Conservation (phyloP, 2,329 filamentous ascomycete species). For the Xylaria arbuscula region DNA sequence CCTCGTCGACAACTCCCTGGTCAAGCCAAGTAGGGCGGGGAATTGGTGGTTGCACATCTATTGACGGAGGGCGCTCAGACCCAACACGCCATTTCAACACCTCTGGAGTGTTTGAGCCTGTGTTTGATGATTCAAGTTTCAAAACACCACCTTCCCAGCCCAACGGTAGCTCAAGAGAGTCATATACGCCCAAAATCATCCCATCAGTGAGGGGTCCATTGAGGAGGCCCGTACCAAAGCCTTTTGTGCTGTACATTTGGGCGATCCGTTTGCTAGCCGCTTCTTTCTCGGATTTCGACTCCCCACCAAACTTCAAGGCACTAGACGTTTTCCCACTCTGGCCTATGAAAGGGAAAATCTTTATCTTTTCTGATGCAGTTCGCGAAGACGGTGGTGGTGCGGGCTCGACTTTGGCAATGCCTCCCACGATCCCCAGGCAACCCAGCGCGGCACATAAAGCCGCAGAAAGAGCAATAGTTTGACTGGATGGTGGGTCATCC, state of each 20-base stretch:
- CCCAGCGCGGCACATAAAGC: slow-evolving; percentile 79
- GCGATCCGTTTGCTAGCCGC: slow-evolving; percentile 78
- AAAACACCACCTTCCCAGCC: slow-evolving; percentile 88
- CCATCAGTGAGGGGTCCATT: slow-evolving; percentile 91
- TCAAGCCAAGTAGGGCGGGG: slow-evolving; percentile 69
- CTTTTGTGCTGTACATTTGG: slow-evolving; percentile 73
- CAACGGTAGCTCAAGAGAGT: slow-evolving; percentile 63
- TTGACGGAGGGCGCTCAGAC: slow-evolving; percentile 75
- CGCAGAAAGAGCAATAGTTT: slow-evolving; percentile 82
- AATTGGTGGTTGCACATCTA: slow-evolving; percentile 82
- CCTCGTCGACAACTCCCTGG: slow-evolving; percentile 60
- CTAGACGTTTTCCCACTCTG: slow-evolving; percentile 66
- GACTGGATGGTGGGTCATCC: slow-evolving; percentile 87
- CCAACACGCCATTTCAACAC: slow-evolving; percentile 77
- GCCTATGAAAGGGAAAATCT: slow-evolving; percentile 81
- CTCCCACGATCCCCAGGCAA: slow-evolving; percentile 79
- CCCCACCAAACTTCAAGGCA: slow-evolving; percentile 86
- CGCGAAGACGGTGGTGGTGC: slow-evolving; percentile 78
- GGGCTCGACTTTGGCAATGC: slow-evolving; percentile 86
- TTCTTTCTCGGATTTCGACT: slow-evolving; percentile 84
- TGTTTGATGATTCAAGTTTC: slow-evolving; percentile 52
- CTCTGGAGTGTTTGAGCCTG: slow-evolving; percentile 72
- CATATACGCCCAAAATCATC: slow-evolving; percentile 73
- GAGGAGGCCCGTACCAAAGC: slow-evolving; percentile 69
- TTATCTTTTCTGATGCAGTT: slow-evolving; percentile 73